Evolutionary conservation across 148 eudicot species (phyloP).

Genomic region (Rhododendron henanense): DNA sequence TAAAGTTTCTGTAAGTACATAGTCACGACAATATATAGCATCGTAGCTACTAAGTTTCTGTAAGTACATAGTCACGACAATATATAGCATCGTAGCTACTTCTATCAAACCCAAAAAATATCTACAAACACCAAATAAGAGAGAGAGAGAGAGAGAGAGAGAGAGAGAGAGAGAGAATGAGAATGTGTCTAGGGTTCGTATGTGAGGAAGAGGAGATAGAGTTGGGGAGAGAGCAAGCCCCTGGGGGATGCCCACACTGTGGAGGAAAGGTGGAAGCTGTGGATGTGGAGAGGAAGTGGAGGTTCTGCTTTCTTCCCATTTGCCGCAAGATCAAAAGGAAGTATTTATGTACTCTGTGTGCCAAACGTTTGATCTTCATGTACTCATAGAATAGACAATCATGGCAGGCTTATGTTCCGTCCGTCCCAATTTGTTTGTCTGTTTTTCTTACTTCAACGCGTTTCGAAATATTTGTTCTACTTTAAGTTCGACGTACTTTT

Average conservation of each 20-base stretch:
- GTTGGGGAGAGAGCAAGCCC: conserved; percentile 4
- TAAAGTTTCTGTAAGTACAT: no score
- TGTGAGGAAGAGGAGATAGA: neutral
- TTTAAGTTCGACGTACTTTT: no score
- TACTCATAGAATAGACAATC: neutral
- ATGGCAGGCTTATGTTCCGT: neutral
- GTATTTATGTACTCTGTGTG: neutral
- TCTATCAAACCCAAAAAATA: neutral
- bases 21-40: neutral
- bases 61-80: no score
- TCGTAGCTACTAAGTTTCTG: neutral
- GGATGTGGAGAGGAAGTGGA: neutral
- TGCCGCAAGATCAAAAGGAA: neutral
- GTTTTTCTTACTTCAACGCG: no score
- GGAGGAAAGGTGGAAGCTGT: conserved; percentile 8
- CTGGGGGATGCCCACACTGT: neutral
- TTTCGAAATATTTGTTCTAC: no score
- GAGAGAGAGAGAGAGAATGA: conserved; percentile 7
- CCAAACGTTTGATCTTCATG: neutral
- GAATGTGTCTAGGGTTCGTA: neutral
- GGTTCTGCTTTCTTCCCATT: neutral
- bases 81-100: neutral
- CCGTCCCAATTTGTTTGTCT: neutral
- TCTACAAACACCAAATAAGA: neutral
- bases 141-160: conserved; percentile 5